phyloP scores from a whole-genome alignment of 257 asterid genomes.

The Ajuga chamaepitys region DNA sequence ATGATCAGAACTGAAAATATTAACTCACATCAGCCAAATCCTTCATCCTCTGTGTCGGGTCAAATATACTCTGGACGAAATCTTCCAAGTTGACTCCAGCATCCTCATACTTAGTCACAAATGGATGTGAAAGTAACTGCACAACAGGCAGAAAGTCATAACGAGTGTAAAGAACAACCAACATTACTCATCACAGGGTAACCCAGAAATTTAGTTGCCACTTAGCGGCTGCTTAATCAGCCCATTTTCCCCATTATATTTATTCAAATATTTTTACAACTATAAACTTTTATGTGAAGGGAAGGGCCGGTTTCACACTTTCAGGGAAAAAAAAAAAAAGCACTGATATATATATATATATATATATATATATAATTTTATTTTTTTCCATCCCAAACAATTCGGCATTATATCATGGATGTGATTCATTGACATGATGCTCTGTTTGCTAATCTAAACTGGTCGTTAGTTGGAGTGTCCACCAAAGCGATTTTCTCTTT shows the following conservation, averaged over 20 bases:
- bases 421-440: neutral
- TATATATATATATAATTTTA: too few relatives aligned
- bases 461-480: neutral
- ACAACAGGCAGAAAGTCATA: conserved; percentile 1
- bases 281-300: too few relatives aligned
- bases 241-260: too few relatives aligned
- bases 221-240: too few relatives aligned
- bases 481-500: neutral
- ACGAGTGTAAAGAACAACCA: neutral
- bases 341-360: too few relatives aligned
- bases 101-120: conserved; percentile 53
- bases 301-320: too few relatives aligned
- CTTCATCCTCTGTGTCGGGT: conserved; percentile 84
- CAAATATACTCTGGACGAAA: conserved; percentile 75
- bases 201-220: too few relatives aligned
- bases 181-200: too few relatives aligned
- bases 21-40: conserved; percentile 93
- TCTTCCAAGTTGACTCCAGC: conserved; percentile 64
- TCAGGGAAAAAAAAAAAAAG: too few relatives aligned
- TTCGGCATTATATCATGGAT: neutral
- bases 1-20: conserved; percentile 3
- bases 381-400: too few relatives aligned
- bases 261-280: neutral
- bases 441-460: neutral
- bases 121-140: conserved; percentile 93